Percentiles rank a stretch among this genome's conserved stretches.
These are phyloP conservation scores for Penicillium ochrochloron DNA, from an alignment of 495 filamentous ascomycete genomes.

Conservation along the genomic window DNA sequence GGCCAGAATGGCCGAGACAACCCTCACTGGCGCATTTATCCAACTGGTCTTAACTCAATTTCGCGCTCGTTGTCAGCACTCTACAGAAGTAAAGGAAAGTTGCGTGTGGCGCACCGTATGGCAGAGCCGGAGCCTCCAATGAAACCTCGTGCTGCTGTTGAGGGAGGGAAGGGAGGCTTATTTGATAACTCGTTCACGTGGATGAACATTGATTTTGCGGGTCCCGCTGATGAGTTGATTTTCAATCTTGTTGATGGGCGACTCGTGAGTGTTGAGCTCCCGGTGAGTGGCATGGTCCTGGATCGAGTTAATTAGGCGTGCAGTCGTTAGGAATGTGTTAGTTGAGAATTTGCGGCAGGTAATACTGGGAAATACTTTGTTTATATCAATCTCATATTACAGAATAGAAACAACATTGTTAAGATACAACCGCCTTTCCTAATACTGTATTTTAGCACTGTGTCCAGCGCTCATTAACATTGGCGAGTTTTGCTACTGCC, in stretches of 20 bases:
- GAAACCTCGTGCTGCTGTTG: conserved; percentile 19
- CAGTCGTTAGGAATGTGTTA: no score
- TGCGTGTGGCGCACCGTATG: conserved; percentile 6
- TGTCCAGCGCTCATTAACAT: background rate
- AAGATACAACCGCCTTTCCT: no score
- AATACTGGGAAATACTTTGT: background rate
- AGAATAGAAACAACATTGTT: background rate
- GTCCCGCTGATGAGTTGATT: background rate
- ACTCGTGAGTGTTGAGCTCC: conserved; percentile 1
- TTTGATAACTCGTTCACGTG: conserved; percentile 23
- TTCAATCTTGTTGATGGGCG: background rate
- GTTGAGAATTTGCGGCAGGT: no score
- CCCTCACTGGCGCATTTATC: background rate
- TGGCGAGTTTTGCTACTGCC: background rate
- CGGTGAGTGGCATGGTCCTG: background rate
- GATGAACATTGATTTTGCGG: conserved; percentile 18
- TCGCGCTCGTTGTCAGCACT: conserved; percentile 5
- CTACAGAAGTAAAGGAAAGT: background rate
- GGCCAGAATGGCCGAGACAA: background rate
- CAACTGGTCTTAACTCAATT: conserved; percentile 5
- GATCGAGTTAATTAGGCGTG: background rate
- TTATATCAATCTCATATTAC: background rate
- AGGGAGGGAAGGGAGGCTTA: conserved; percentile 19
- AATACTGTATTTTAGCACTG: background rate
- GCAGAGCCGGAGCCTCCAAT: conserved; percentile 4